Percentiles rank a stretch among this genome's conserved stretches.
phyloP scores from a whole-genome alignment of 495 filamentous ascomycete genomes.

The Durotheca rogersii region DNA sequence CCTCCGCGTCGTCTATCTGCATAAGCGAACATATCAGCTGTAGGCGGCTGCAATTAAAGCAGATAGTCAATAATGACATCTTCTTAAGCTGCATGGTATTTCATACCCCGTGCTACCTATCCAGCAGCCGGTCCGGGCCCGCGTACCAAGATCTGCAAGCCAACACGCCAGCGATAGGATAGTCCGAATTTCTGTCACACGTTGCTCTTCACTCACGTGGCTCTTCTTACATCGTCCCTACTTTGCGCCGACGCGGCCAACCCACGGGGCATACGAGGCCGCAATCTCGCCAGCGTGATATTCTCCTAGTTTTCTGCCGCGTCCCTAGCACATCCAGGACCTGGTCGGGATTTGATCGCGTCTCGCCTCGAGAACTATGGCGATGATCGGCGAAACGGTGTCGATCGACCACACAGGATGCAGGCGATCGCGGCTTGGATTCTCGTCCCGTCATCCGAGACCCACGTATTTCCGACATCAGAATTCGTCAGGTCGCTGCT shows the following conservation, averaged over 20 bases:
- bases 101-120: too few relatives aligned
- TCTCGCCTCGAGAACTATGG: conserved; percentile 5
- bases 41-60: too few relatives aligned
- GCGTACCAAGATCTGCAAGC: conserved; percentile 25
- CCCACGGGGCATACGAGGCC: too few relatives aligned
- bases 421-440: conserved; percentile 18
- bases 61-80: too few relatives aligned
- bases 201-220: conserved; percentile 26
- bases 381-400: conserved; percentile 17
- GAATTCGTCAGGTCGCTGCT: conserved; percentile 21
- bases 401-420: conserved; percentile 3
- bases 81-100: too few relatives aligned
- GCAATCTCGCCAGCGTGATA: too few relatives aligned
- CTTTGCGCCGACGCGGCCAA: background rate
- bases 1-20: too few relatives aligned
- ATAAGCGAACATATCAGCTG: too few relatives aligned
- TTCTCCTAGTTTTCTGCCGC: background rate
- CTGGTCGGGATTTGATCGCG: conserved; percentile 7
- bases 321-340: too few relatives aligned
- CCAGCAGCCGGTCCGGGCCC: too few relatives aligned
- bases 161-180: conserved; percentile 26
- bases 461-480: conserved; percentile 29
- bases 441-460: conserved; percentile 15
- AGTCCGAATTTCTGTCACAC: conserved; percentile 25
- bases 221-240: too few relatives aligned